phyloP scores from a whole-genome alignment of 106 monocot genomes.

The Apostasia shenzhenica region DNA sequence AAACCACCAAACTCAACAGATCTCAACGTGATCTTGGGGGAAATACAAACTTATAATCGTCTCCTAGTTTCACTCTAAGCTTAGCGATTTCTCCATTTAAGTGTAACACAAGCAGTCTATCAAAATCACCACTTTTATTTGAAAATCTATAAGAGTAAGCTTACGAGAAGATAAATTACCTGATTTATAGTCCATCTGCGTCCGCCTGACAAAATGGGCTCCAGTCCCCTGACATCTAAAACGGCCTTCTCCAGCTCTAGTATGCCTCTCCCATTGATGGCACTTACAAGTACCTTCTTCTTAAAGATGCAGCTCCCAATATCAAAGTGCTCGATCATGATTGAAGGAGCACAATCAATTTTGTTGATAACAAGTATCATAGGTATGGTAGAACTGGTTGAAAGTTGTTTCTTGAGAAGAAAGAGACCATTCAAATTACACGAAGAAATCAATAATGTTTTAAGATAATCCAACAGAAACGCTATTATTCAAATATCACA shows the following conservation, averaged over 20 bases:
- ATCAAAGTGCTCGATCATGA: slow-evolving; percentile 19
- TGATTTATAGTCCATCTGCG: slow-evolving; percentile 89
- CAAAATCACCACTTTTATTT: too few relatives aligned
- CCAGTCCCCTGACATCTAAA: slow-evolving; percentile 66
- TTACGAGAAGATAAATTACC: slow-evolving; percentile 19
- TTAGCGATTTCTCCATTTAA: too few relatives aligned
- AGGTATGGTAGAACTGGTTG: slow-evolving; percentile 28
- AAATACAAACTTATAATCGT: too few relatives aligned
- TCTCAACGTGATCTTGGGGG: too few relatives aligned
- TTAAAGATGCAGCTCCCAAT: slow-evolving; percentile 22
- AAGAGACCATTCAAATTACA: background rate
- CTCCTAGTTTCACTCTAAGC: too few relatives aligned
- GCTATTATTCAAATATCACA: background rate
- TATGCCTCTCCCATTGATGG: slow-evolving; percentile 79
- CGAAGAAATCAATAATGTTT: background rate
- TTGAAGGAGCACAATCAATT: slow-evolving; percentile 60
- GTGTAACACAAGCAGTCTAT: too few relatives aligned
- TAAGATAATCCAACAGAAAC: background rate
- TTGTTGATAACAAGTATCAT: slow-evolving; percentile 89
- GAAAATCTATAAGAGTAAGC: too few relatives aligned
- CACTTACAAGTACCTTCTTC: slow-evolving; percentile 64
- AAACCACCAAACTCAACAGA: too few relatives aligned
- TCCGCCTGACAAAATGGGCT: slow-evolving; percentile 44
- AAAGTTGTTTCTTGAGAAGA: slow-evolving; percentile 27
- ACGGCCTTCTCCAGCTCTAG: slow-evolving; percentile 69